Percentiles rank a stretch among this genome's conserved stretches.
phyloP scores from a whole-genome alignment of 805 yeast genomes.

The Starmerella bombi region DNA sequence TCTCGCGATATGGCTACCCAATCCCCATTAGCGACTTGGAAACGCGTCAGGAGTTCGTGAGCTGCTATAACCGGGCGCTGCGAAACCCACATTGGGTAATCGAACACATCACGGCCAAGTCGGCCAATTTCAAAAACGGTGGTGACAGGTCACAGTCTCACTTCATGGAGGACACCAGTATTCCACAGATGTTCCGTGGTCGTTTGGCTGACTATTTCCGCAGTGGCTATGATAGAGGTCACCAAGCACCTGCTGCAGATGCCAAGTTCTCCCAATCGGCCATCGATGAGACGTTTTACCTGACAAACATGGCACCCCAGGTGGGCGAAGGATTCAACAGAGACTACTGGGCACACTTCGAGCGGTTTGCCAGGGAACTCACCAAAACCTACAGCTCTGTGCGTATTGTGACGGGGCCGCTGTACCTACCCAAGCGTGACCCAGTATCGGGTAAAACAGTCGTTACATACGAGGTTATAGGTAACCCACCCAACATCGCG shows the following conservation, averaged over 20 bases:
- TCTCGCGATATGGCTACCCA: slow-evolving; percentile 80
- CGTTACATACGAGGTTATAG: slow-evolving; percentile 83
- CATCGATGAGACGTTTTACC: slow-evolving; percentile 85
- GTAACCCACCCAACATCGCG: slow-evolving; percentile 90
- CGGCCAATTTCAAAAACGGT: slow-evolving; percentile 28
- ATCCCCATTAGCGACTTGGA: slow-evolving; percentile 85
- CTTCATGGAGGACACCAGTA: slow-evolving; percentile 72
- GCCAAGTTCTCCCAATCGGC: slow-evolving; percentile 83
- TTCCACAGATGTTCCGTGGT: slow-evolving; percentile 68
- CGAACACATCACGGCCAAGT: slow-evolving; percentile 73
- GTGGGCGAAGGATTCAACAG: slow-evolving; percentile 96
- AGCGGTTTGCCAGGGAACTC: slow-evolving; percentile 70
- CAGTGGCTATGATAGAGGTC: slow-evolving; percentile 94
- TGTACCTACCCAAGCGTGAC: slow-evolving; percentile 66
- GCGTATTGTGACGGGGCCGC: slow-evolving; percentile 84
- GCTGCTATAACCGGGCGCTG: slow-evolving; percentile 73
- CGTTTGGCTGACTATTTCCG: slow-evolving; percentile 76
- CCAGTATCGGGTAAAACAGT: slow-evolving; percentile 67
- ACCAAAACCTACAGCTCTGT: slow-evolving; percentile 62
- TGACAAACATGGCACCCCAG: slow-evolving; percentile 91
- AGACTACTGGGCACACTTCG: slow-evolving; percentile 96
- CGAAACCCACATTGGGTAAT: slow-evolving; percentile 69
- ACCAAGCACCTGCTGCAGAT: slow-evolving; percentile 95
- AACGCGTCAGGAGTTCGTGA: slow-evolving; percentile 59
- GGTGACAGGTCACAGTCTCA: slow-evolving; percentile 67